phyloP scores from a whole-genome alignment of 2,329 filamentous ascomycete genomes.

The Phialemonium atrogriseum region DNA sequence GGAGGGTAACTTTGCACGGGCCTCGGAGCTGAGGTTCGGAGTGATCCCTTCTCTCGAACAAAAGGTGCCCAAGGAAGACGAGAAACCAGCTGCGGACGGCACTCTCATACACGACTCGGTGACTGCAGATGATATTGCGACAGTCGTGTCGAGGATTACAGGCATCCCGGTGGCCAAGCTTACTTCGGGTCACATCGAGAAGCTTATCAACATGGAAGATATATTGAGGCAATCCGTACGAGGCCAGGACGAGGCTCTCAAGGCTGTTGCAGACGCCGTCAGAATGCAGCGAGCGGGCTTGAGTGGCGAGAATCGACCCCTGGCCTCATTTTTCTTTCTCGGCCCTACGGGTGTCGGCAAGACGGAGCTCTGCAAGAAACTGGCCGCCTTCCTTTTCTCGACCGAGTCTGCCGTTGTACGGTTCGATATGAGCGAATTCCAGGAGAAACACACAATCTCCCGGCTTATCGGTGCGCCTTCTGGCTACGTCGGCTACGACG shows the following conservation, averaged over 20 bases:
- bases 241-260: slow-evolving; percentile 89
- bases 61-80: slow-evolving; percentile 69
- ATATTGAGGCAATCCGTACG: slow-evolving; percentile 74
- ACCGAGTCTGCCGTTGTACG: slow-evolving; percentile 84
- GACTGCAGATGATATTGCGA: slow-evolving; percentile 89
- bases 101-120: slow-evolving; percentile 86
- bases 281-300: slow-evolving; percentile 88
- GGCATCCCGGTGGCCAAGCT: slow-evolving; percentile 90
- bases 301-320: slow-evolving; percentile 81
- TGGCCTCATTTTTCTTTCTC: slow-evolving; percentile 96
- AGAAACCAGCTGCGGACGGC: slow-evolving; percentile 32
- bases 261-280: slow-evolving; percentile 85
- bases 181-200: slow-evolving; percentile 88
- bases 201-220: slow-evolving; percentile 93
- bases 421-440: slow-evolving; percentile 97
- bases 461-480: slow-evolving; percentile 87
- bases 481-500: slow-evolving; percentile 94
- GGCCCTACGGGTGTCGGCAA: slow-evolving; percentile 96
- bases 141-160: slow-evolving; percentile 82
- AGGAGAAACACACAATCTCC: slow-evolving; percentile 93
- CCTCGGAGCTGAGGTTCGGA: slow-evolving; percentile 85
- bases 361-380: slow-evolving; percentile 94
- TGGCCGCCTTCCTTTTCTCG: slow-evolving; percentile 87
- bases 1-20: slow-evolving; percentile 78
- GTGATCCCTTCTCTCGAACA: slow-evolving; percentile 74